Conservation (phyloP, 768 basidiomycete species). For the Trametes cinnabarina region DNA sequence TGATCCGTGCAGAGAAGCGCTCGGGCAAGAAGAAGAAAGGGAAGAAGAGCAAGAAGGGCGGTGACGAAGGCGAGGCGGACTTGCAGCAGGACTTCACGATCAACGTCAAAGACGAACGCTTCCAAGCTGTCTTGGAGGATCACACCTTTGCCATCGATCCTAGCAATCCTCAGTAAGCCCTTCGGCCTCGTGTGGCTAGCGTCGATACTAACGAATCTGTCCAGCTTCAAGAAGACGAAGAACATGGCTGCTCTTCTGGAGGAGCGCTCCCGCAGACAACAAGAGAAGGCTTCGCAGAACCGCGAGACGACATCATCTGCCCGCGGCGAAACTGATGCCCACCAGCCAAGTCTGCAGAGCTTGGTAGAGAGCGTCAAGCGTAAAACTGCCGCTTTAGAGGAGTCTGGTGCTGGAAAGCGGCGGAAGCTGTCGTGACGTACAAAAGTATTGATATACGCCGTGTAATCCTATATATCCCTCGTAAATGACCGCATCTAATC, state of each 20-base stretch:
- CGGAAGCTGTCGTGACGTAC: constrained; percentile 27
- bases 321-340: constrained; percentile 17
- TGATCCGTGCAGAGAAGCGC: constrained; percentile 82
- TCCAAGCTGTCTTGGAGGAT: constrained; percentile 85
- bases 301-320: constrained; percentile 1
- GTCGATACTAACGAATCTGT: not conserved
- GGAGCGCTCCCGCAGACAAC: constrained; percentile 74
- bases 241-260: constrained; percentile 82
- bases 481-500: not conserved
- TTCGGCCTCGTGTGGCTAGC: not conserved
- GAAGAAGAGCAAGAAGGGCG: constrained; percentile 44
- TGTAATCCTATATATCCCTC: constrained; percentile 1
- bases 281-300: constrained; percentile 26
- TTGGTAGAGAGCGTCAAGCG: constrained; percentile 89
- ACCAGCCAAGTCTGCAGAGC: constrained; percentile 49
- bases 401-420: constrained; percentile 38
- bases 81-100: constrained; percentile 79
- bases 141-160: constrained; percentile 95
- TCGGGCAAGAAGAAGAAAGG: constrained; percentile 40
- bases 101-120: constrained; percentile 84
- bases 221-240: constrained; percentile 90
- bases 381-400: constrained; percentile 47
- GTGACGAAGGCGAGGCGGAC: constrained; percentile 58
- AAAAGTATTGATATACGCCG: not conserved
- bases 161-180: constrained; percentile 84